Percentiles rank a stretch among this genome's conserved stretches.
Evolutionary conservation across 352 stramenopile species (phyloP).

Genomic region (Phytophthora vignae): DNA sequence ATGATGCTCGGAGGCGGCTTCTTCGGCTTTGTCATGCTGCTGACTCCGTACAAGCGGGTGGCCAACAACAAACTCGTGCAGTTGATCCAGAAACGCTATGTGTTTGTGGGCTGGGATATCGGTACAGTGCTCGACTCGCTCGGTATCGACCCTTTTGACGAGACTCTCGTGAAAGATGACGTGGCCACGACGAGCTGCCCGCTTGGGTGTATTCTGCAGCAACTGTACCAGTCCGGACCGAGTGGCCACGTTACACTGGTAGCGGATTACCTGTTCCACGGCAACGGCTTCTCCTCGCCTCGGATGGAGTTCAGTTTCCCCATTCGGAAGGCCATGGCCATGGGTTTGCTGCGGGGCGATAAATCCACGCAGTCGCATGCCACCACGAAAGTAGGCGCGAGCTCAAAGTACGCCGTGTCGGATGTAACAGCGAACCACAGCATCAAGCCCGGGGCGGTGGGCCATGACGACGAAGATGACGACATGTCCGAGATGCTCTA

Average conservation of each 20-base stretch:
- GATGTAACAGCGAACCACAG: slow-evolving; percentile 22
- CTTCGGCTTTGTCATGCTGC: slow-evolving; percentile 39
- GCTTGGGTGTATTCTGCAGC: slow-evolving; percentile 53
- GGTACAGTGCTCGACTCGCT: slow-evolving; percentile 44
- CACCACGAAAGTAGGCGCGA: slow-evolving; percentile 17
- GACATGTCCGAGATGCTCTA: slow-evolving; percentile 17
- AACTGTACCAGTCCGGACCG: slow-evolving; percentile 58
- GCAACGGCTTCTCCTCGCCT: slow-evolving; percentile 43
- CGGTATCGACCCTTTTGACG: slow-evolving; percentile 55
- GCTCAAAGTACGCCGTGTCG: slow-evolving; percentile 23
- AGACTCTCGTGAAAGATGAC: slow-evolving; percentile 30
- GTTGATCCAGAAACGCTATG: slow-evolving; percentile 57
- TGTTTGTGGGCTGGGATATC: slow-evolving; percentile 61
- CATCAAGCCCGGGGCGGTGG: neutral
- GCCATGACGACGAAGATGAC: slow-evolving; percentile 5
- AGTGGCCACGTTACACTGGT: slow-evolving; percentile 53
- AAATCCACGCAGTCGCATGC: slow-evolving; percentile 4
- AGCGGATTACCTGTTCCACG: slow-evolving; percentile 60
- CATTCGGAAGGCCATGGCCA: slow-evolving; percentile 40
- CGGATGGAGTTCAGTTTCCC: slow-evolving; percentile 46
- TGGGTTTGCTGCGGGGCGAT: slow-evolving; percentile 37
- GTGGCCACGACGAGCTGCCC: slow-evolving; percentile 41
- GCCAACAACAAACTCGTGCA: slow-evolving; percentile 58
- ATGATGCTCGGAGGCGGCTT: slow-evolving; percentile 38
- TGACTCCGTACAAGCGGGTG: slow-evolving; percentile 47